Base-by-base conservation (phyloP, 768 basidiomycete genomes). In the Lepiota venenata region DNA sequence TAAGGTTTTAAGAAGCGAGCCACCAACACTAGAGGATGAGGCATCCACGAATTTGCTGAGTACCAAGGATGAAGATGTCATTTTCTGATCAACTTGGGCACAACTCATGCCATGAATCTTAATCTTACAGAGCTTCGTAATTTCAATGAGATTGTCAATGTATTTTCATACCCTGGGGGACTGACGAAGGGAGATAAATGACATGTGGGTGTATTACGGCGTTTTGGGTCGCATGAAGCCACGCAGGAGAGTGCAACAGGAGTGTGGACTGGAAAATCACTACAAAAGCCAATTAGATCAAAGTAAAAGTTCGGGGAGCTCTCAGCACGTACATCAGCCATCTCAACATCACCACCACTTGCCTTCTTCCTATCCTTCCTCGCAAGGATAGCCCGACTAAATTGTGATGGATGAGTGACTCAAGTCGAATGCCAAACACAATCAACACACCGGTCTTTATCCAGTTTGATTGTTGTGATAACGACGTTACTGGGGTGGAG, bases 401-500 rank as follows among this genome's bases (percentile, higher is more conserved):
- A 47, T 32, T 3, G 52, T 36, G 61, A 39, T 21, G 50, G n/a
- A 21, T 57, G 11, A 36, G 50, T 21, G 32, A 40, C 22, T 56
- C 15, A 11, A 32, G 40, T 37, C 36, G 21, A 21, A 14, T 18
- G 47, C 29, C 42, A 36, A 18, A 40, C 40, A 14, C 16, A 18
- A 7, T 45, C 20, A 36, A 67, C 78, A 50, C 39, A 87, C 88
- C 88, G 79, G 74, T 93, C 92, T 73, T 92, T 94, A 75, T 94
- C 91, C 57, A 93, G 77, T 78, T 98, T 97, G 74, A 97, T 83
- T 65, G 77, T 89, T 61, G 86, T 85, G 69, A 99, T 93, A 59
- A 96, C 91, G 50, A 98, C 93, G 70, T 97, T 98, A 78, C 89
- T 92, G 55, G 96, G 94, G 80, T 96, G 89, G 64, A 99, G 85